Conservation (phyloP, 2,329 filamentous ascomycete genomes). For the Verticillium longisporum region DNA sequence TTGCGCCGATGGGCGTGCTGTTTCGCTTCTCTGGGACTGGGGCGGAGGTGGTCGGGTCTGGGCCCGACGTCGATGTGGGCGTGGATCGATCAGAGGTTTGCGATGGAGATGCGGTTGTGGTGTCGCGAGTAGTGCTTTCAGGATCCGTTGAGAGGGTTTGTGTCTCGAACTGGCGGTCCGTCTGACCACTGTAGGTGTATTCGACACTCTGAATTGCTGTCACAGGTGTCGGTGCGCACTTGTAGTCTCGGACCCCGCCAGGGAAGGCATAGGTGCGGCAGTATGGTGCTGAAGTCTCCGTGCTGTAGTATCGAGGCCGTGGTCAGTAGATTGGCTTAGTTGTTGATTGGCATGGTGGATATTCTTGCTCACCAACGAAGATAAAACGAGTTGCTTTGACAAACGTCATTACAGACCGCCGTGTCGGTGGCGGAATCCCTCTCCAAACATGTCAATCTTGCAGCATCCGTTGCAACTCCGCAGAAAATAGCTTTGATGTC, state of each 20-base stretch:
- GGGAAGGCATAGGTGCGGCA: constrained; percentile 9
- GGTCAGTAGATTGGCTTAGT: neutral
- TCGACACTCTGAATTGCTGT: constrained; percentile 1
- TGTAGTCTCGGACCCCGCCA: constrained; percentile 6
- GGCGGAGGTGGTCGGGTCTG: neutral
- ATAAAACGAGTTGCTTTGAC: constrained; percentile 5
- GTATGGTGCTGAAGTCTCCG: constrained; percentile 3
- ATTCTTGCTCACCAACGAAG: constrained; percentile 2
- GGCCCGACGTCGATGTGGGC: neutral
- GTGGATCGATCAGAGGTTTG: neutral
- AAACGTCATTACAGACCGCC: constrained; percentile 5
- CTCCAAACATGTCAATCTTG: neutral
- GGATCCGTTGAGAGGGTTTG: neutral
- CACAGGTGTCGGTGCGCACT: constrained; percentile 2
- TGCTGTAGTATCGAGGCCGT: neutral
- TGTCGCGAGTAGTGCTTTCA: neutral
- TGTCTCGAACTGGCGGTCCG: constrained; percentile 2
- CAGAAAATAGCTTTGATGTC: constrained; percentile 5
- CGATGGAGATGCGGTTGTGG: neutral
- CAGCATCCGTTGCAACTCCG: neutral
- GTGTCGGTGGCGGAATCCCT: neutral
- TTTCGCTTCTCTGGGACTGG: neutral
- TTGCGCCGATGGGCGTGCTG: constrained; percentile 29
- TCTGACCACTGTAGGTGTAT: constrained; percentile 3
- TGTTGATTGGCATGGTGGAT: neutral